Base-by-base conservation (phyloP, 257 asterid genomes). In the Verbena officinalis region DNA sequence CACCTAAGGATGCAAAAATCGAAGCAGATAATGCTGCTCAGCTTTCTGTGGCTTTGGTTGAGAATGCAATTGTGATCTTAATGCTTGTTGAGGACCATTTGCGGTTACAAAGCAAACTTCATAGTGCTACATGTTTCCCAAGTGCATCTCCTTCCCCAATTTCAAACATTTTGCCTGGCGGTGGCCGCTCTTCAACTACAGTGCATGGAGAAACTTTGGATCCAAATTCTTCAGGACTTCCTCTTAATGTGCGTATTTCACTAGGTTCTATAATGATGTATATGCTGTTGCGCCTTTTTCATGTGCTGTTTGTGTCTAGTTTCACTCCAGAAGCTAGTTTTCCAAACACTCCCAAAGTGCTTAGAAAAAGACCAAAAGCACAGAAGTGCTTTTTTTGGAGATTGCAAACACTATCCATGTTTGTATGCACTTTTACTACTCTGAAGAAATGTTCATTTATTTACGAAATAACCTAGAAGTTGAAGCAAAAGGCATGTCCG, bases 21-120 rank as follows among this genome's bases (percentile, higher is more conserved):
- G 96, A 80, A 79, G 99, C 99, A 64, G 97, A 90, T 64, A 90
- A 93, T 78, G 97, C 99, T 65, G 95, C 99, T 67, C 99, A 90
- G 77, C 95, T 86, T 76, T 90, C 99, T 43, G 99, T 93, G 44
- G 91, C 95, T 78, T 81, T 93, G 88, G 97, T 93, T 75, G 99
- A 93, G 89, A 93, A 93, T 73, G 94, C 99, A 64, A 93, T 93
- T 53, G 99, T 93, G 85, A 88, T 93, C 74, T 79, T 90, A 73
- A 90, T 90, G 99, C 97, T 93, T 68, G 97, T 90, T 69, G 99
- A 93, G 83, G 99, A 93, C 76, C 97, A 93, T 75, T 77, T 93
- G 65, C 86, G 99, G 71, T 74, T 93, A 67, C 99, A 93, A 74
- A 90, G 99, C 82, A 93, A 88, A 79, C 85, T 86, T 66, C 86